Evolutionary conservation across 768 basidiomycete species (phyloP).

Genomic region (Kwoniella bestiolae): DNA sequence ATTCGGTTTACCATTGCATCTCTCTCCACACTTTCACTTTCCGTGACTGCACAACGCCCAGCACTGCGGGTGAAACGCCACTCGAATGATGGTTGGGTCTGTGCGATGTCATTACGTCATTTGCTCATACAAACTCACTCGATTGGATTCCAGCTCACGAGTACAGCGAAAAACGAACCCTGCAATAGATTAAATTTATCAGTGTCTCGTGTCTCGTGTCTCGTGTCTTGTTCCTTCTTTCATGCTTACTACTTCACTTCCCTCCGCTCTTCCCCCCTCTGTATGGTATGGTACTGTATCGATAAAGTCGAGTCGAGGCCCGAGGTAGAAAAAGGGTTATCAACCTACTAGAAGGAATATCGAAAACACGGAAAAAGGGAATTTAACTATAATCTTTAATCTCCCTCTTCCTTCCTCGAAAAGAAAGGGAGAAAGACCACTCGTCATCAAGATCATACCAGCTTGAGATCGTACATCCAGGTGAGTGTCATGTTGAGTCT

Average conservation of each 20-base stretch:
- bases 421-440: too few species aligned
- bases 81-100: neutral
- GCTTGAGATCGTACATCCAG: too few species aligned
- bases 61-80: conserved; percentile 5
- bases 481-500: too few species aligned
- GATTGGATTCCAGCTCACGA: neutral
- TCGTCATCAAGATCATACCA: too few species aligned
- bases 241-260: neutral
- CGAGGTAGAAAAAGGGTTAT: neutral
- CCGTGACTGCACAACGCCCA: neutral
- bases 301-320: neutral
- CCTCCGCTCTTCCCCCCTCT: too few species aligned
- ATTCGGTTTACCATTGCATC: neutral
- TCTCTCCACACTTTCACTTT: neutral
- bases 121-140: too few species aligned
- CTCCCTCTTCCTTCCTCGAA: too few species aligned
- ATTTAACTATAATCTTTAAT: too few species aligned
- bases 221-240: conserved; percentile 1
- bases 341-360: too few species aligned
- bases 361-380: too few species aligned
- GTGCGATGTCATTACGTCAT: conserved; percentile 1
- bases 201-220: neutral
- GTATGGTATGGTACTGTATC: too few species aligned
- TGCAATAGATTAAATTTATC: neutral
- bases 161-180: neutral